Evolutionary conservation across 225 moss, liverwort and hornwort genomes (phyloP), one percentile per base, ranked within the genome.

Genomic region (Physcomitrellopsis africana): DNA sequence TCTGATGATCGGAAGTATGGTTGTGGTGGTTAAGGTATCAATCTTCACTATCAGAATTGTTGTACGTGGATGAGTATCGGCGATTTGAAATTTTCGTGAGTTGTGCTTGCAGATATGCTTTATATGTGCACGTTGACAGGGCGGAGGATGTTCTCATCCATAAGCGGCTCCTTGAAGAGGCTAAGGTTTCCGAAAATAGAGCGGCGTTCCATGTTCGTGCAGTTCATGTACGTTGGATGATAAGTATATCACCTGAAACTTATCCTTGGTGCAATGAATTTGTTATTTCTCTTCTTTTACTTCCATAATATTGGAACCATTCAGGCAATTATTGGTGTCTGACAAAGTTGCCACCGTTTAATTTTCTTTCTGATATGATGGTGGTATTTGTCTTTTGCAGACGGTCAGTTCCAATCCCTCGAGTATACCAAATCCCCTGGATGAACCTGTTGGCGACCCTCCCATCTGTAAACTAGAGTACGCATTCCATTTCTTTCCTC

Each of bases 101-200:
- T 72, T 55, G 0, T 71, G 43, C 67, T 16, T 26, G 58, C 74
- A 96, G 94, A 69, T 97, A 97, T 72, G 94, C 97, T 14, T 76
- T 94, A 58, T 91, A 97, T 74, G 89, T 97, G 14, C 93, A 92
- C 53, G 80, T 79, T 73, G 96, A 97, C 71, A 89, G 94, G 71
- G 90, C 93, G 5, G 91, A 97, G 73, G 96, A 97, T 81, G 93
- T 97, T 72, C 84, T 97, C 46, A 90, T 81, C 22, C 97, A 94
- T 73, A 97, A 94, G 80, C 81, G 84, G 19, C 81, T 97, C 63
- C 77, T 97, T 5, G 73, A 82, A 18, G 81, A 87, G 57, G 86
- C 91, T 14, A 79, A 92, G 71, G 60, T 70, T 65, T 86, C 94
- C 3, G 88, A 91, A 57, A 82, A 79, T 46, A 70, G 78, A 76